Evolutionary conservation across 2,329 filamentous ascomycete genomes (phyloP).

Genomic region (Penicillium sp.): DNA sequence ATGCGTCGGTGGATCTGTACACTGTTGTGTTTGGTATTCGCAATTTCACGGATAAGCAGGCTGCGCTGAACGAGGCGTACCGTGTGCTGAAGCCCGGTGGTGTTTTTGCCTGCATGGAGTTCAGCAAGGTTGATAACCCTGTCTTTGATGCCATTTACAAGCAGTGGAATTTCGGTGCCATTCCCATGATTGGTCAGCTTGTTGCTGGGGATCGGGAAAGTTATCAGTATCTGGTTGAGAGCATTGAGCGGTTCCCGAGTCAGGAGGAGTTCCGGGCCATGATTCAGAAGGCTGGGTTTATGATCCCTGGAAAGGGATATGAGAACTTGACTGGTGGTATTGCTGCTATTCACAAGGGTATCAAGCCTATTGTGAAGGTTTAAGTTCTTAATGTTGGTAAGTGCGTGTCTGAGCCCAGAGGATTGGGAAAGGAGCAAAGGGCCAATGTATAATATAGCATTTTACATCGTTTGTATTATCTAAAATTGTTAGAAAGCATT

Average conservation of each 20-base stretch:
- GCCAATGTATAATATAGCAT: conserved; percentile 19
- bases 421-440: neutral
- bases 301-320: conserved; percentile 76
- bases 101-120: conserved; percentile 94
- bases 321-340: conserved; percentile 91
- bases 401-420: neutral
- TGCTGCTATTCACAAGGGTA: conserved; percentile 92
- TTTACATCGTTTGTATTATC: conserved; percentile 16
- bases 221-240: conserved; percentile 98
- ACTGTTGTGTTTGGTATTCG: conserved; percentile 97
- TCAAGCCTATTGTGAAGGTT: conserved; percentile 62
- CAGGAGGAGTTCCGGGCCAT: conserved; percentile 75
- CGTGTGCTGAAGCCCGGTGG: conserved; percentile 91
- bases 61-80: conserved; percentile 77
- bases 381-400: neutral
- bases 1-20: conserved; percentile 82
- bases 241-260: conserved; percentile 87
- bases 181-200: conserved; percentile 90
- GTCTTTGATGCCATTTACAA: conserved; percentile 86
- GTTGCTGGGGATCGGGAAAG: conserved; percentile 92
- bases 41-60: conserved; percentile 91
- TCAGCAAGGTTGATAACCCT: conserved; percentile 77
- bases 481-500: conserved; percentile 2
- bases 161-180: conserved; percentile 91
- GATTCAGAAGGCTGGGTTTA: conserved; percentile 68